These are phyloP conservation scores for Pseudopediastrum boryanum DNA, from an alignment of 139 green algal genomes.

Conservation along the genomic window DNA sequence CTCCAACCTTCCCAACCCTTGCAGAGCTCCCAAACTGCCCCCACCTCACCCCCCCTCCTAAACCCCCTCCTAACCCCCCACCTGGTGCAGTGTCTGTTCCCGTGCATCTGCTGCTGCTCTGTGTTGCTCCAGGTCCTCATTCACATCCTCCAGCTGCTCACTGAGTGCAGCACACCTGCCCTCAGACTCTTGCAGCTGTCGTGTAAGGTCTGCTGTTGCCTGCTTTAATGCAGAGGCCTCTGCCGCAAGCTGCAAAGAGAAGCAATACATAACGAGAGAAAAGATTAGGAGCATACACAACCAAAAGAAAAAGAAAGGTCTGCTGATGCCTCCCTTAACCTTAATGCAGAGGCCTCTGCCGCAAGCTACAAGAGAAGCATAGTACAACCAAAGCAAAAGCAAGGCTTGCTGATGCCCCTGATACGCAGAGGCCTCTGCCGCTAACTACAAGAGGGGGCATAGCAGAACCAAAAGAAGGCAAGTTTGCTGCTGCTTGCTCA, in stretches of 20 bases:
- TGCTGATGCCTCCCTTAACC: no score
- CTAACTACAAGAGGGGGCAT: no score
- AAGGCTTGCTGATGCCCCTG: no score
- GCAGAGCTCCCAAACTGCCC: constrained; percentile 11
- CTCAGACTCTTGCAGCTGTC: constrained; percentile 65
- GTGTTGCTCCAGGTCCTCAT: constrained; percentile 70
- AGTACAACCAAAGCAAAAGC: no score
- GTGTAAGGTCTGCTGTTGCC: constrained; percentile 54
- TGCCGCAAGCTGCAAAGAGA: constrained; percentile 52
- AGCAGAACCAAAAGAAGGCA: no score
- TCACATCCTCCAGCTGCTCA: constrained; percentile 61
- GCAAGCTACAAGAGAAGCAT: no score
- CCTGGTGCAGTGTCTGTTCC: constrained; percentile 59
- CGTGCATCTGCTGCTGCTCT: constrained; percentile 59
- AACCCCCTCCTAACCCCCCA: constrained; percentile 18
- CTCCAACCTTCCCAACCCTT: neutral
- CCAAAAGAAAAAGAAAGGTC: no score
- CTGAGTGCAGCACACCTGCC: constrained; percentile 62
- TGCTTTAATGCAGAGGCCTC: constrained; percentile 64
- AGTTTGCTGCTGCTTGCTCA: no score
- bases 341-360: no score
- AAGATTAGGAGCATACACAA: no score
- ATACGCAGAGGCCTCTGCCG: no score
- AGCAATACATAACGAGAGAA: no score
- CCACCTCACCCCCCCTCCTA: neutral